Percentiles rank a stretch among this genome's conserved stretches.
Conservation (phyloP, 2,329 filamentous ascomycete genomes). For the Penicillium sp. region DNA sequence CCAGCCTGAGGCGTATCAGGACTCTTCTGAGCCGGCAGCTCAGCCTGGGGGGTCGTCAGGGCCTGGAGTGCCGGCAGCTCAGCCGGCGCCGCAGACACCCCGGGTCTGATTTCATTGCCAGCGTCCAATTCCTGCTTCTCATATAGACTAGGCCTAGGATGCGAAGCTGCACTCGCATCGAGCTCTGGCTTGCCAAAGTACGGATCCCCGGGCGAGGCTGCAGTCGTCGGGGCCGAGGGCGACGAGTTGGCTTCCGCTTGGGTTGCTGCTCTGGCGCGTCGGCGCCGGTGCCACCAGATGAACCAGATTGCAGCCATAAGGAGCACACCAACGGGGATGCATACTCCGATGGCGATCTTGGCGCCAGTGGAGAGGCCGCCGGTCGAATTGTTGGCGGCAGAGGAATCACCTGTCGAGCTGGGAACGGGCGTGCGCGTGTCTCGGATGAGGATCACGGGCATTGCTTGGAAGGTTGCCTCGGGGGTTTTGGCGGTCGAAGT, state of each 20-base stretch:
- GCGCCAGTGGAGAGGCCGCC: slow-evolving; percentile 26
- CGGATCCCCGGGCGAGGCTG: no score
- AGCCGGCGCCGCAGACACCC: slow-evolving; percentile 2
- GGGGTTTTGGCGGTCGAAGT: neutral
- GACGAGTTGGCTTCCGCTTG: no score
- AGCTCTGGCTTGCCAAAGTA: slow-evolving; percentile 13
- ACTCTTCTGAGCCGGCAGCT: slow-evolving; percentile 3
- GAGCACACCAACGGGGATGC: slow-evolving; percentile 18
- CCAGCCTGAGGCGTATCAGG: slow-evolving; percentile 8
- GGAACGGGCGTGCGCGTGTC: slow-evolving; percentile 4
- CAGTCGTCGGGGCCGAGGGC: no score
- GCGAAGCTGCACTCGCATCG: neutral
- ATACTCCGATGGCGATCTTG: slow-evolving; percentile 29
- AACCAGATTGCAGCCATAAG: slow-evolving; percentile 16
- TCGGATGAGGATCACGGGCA: slow-evolving; percentile 10
- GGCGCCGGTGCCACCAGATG: slow-evolving; percentile 13
- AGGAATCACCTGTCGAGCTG: neutral
- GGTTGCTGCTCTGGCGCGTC: neutral
- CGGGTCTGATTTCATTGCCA: neutral
- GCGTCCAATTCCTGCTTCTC: slow-evolving; percentile 8
- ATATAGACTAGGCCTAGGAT: neutral
- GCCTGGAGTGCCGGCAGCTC: slow-evolving; percentile 11
- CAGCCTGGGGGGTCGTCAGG: neutral
- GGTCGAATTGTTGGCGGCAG: neutral
- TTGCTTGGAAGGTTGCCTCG: slow-evolving; percentile 9